These are phyloP conservation scores for Lithospermum erythrorhizon DNA, from an alignment of 257 asterid species.

Conservation along the genomic window DNA sequence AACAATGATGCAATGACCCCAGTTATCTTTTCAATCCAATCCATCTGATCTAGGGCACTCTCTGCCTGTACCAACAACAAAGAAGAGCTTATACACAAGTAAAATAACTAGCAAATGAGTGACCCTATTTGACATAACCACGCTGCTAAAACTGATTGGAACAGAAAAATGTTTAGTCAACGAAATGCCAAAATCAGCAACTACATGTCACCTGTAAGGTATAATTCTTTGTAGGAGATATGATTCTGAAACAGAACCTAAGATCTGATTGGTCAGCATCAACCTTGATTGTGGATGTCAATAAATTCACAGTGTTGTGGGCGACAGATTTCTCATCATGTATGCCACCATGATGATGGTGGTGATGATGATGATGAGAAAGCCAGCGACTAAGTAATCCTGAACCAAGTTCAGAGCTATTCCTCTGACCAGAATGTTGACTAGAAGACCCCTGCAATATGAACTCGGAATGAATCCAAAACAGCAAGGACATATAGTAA, in stretches of 20 bases:
- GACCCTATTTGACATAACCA: neutral
- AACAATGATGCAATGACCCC: constrained; percentile 95
- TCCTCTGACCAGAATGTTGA: constrained; percentile 68
- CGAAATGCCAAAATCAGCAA: neutral
- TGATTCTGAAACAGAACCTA: constrained; percentile 78
- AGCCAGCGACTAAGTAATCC: constrained; percentile 84
- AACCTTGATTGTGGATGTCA: constrained; percentile 79
- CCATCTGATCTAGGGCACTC: constrained; percentile 98
- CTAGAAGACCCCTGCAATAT: constrained; percentile 46
- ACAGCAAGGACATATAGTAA: neutral
- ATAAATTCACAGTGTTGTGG: constrained; percentile 73
- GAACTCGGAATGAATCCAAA: constrained; percentile 2
- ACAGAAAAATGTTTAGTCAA: neutral
- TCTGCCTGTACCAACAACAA: constrained; percentile 75
- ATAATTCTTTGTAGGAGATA: constrained; percentile 81
- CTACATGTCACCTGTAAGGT: constrained; percentile 56
- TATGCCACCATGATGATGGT: constrained; percentile 62
- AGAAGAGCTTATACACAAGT: constrained; percentile 15
- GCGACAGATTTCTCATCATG: constrained; percentile 85
- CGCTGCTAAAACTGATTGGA: neutral
- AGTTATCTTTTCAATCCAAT: constrained; percentile 97
- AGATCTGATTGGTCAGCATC: constrained; percentile 87
- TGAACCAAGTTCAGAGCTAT: constrained; percentile 82
- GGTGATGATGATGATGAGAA: constrained; percentile 54
- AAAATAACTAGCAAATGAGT: constrained; percentile 15